Base-by-base conservation (phyloP, 306 rosid species). In the Castanea crenata region DNA sequence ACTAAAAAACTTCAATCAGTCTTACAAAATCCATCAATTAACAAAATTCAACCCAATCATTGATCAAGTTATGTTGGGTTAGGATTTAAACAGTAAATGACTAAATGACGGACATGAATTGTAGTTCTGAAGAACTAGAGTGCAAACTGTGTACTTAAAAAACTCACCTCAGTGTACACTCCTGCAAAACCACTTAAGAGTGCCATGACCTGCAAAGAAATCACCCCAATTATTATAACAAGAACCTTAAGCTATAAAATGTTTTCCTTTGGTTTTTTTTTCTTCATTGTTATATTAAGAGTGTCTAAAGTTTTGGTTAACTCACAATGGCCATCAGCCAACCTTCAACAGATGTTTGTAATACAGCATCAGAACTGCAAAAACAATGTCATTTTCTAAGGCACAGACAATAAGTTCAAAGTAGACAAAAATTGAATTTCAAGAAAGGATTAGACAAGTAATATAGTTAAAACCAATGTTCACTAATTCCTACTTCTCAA, bases 321-420 rank as follows among this genome's bases (percentile, higher is more conserved):
- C 98, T 94, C 89, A 94, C 97, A 41, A 87, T 90, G 87, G 97
- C 98, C 98, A 94, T 94, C 86, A 89, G 82, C 97, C 96, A 94
- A 76, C 98, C 98, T 87, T 94, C 94, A 76, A 94, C 85, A 20
- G 98, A 93, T 84, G 97, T 92, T 85, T 94, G 97, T 77, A 94
- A 97, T 89, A 94, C 97, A 77, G 2, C 90, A 81, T 94, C 99
- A 18, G 97, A 94, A 74, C 99, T 94, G 91, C 83, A 87, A 75
- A 80, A 76, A 74, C 49, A 58, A 76, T 3, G 55, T 3, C 44
- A 77, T 6, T 29, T 12, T 69, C 81, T 55, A 78, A 75, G 77
- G 74, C 27, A 81, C 73, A 76, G 54, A 49, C 62, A 61, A 61
- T 25, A 76, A 63, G 69, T 55, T 54, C 49, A 12, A 55, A 80